These are phyloP conservation scores for Aspergillus hancockii DNA, from an alignment of 495 filamentous ascomycete species.

Conservation along the genomic window DNA sequence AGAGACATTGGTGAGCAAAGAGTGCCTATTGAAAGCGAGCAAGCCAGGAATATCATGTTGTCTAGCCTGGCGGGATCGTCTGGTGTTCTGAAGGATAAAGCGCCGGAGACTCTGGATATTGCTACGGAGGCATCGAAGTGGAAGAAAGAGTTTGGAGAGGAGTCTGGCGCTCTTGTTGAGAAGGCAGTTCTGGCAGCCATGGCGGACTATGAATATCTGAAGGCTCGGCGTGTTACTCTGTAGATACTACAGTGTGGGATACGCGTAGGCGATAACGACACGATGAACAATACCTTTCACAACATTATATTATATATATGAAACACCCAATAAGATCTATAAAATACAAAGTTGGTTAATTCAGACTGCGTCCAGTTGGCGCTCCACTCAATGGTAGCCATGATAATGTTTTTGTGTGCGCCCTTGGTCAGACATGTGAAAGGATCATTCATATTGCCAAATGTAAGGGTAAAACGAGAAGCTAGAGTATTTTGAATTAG, in stretches of 20 bases:
- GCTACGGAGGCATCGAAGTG: constrained; percentile 43
- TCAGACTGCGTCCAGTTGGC: too few species aligned
- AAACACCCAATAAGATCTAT: too few species aligned
- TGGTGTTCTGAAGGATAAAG: constrained; percentile 39
- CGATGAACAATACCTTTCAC: background rate
- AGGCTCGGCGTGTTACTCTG: constrained; percentile 26
- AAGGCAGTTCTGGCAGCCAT: constrained; percentile 39
- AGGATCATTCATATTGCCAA: too few species aligned
- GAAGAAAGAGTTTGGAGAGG: constrained; percentile 48
- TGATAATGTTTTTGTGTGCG: too few species aligned
- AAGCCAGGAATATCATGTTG: constrained; percentile 28
- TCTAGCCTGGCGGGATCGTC: constrained; percentile 33
- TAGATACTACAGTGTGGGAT: background rate
- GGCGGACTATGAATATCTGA: constrained; percentile 51
- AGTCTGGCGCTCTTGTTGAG: constrained; percentile 33
- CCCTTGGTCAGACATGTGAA: too few species aligned
- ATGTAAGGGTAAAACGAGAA: too few species aligned
- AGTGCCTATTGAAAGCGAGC: background rate
- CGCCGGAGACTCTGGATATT: constrained; percentile 35
- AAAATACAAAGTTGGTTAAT: too few species aligned
- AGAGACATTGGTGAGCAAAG: background rate
- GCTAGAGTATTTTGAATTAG: too few species aligned
- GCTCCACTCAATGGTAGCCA: too few species aligned
- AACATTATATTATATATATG: background rate
- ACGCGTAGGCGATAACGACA: background rate